Base-by-base conservation (phyloP, 108 stramenopile genomes). In the Craspedostauros australis region DNA sequence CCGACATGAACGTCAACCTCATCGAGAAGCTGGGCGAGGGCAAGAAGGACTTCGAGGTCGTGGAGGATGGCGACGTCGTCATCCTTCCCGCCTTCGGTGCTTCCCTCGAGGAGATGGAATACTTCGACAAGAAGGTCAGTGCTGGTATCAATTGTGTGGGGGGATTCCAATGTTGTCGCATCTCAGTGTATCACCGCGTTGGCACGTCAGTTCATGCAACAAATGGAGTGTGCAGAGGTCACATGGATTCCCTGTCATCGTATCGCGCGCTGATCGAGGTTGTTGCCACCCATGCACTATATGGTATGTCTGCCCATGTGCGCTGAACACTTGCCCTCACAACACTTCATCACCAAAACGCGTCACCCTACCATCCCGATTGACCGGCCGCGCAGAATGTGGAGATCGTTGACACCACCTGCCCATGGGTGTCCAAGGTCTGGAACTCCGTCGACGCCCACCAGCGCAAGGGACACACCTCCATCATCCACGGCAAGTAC, bases 391-490 rank as follows among this genome's bases (percentile, higher is more conserved):
- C 31, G 19, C 66, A 84, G 77, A 92, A 93, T 72, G 96, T 97
- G 27, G 84, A 94, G 54, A 66, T 94, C 19, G 91, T 96, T n/a
- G 96, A 97, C 64, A 95, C 96, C 3, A 97, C 96, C 20, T 97
- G 96, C 66, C 94, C 96, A n/a, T 97, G 96, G 96, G 96, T 97
- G 15, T 79, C 80, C 54, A 97, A 97, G 71, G 96, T 97, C 36
- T 97, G 96, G 96, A 97, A 95, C 68, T 84, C 93, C 18, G 94
- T 97, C 14, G 94, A 95, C 58, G 77, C 63, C 56, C 96, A 97
- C 57, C 88, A 90, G 45, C 66, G 65, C 40, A 72, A 85, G 65
- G 86, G 87, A 18, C 55, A 88, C 62, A 94, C 94, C 5, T 77
- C 77, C 32, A 62, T 97, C 44, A 97, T 97, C 58, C 96, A 97